These are phyloP conservation scores for Coemansia asiatica DNA, from an alignment of 192 early-diverging fungal genomes.

Conservation along the genomic window DNA sequence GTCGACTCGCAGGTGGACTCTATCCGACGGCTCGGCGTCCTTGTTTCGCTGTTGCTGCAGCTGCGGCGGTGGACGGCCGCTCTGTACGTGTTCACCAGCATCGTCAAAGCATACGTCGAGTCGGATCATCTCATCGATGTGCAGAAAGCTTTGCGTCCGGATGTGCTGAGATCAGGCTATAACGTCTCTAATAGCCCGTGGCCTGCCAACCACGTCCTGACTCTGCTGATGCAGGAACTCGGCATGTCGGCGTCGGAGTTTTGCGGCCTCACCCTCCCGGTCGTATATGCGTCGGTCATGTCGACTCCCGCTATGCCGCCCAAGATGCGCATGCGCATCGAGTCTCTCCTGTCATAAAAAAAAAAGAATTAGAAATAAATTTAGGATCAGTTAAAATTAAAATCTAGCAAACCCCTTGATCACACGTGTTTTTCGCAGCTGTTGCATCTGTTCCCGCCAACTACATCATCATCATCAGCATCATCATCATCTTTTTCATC, in stretches of 20 bases:
- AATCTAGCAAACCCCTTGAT: too few relatives aligned
- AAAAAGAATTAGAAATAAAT: neutral
- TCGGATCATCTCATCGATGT: neutral
- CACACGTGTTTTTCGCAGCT: too few relatives aligned
- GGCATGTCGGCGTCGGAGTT: slow-evolving; percentile 30
- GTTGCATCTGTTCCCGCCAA: too few relatives aligned
- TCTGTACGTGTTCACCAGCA: slow-evolving; percentile 35
- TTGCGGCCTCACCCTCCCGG: slow-evolving; percentile 39
- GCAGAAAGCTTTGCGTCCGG: neutral
- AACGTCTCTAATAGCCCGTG: slow-evolving; percentile 15
- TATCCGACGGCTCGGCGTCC: slow-evolving; percentile 15
- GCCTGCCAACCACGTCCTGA: slow-evolving; percentile 31
- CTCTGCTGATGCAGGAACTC: slow-evolving; percentile 40
- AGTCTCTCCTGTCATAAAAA: slow-evolving; percentile 22
- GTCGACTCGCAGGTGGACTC: slow-evolving; percentile 18
- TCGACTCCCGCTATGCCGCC: slow-evolving; percentile 13
- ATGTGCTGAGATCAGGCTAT: neutral
- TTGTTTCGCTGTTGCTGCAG: slow-evolving; percentile 22
- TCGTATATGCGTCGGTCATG: slow-evolving; percentile 31
- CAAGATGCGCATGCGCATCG: slow-evolving; percentile 41
- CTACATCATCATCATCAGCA: neutral
- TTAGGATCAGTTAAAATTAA: neutral
- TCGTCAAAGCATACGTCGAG: slow-evolving; percentile 39
- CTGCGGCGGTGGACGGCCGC: slow-evolving; percentile 35
- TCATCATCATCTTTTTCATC: neutral